A percentile compares a stretch with the other conserved stretches of the same genome.
Evolutionary conservation across 2,329 filamentous ascomycete genomes (phyloP).

Genomic region (Fusarium lyarnte): DNA sequence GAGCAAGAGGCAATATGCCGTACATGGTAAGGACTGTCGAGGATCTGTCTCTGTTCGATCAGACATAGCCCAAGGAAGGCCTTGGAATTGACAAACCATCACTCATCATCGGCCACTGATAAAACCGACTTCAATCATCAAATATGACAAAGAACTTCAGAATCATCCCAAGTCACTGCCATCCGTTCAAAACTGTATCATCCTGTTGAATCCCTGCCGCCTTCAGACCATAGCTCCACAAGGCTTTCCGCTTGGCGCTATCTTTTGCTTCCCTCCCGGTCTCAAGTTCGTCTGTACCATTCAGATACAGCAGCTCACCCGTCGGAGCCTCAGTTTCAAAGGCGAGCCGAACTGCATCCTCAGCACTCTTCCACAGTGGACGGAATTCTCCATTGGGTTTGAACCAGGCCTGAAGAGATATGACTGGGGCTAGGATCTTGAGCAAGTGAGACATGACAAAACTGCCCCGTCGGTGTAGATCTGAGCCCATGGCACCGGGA

Average conservation of each 20-base stretch:
- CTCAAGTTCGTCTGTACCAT: constrained; percentile 45
- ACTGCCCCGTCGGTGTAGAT: constrained; percentile 42
- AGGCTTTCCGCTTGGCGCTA: constrained; percentile 39
- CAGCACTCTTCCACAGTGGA: constrained; percentile 47
- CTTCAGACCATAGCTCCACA: constrained; percentile 47
- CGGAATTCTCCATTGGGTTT: constrained; percentile 46
- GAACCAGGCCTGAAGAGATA: constrained; percentile 37
- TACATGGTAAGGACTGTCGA: neutral
- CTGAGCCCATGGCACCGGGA: constrained; percentile 51
- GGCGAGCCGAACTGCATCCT: constrained; percentile 45
- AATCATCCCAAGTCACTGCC: constrained; percentile 34
- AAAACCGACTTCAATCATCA: neutral
- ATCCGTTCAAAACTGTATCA: constrained; percentile 43
- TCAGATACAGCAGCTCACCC: constrained; percentile 48
- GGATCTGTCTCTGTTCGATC: neutral
- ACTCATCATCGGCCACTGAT: neutral
- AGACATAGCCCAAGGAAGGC: neutral
- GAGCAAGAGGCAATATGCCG: constrained; percentile 3
- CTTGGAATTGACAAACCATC: neutral
- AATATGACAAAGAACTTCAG: neutral
- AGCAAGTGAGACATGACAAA: constrained; percentile 38
- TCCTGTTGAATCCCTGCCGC: constrained; percentile 38
- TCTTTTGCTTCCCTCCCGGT: constrained; percentile 46
- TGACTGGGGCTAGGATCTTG: constrained; percentile 40
- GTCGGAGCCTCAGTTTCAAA: constrained; percentile 43